phyloP scores from a whole-genome alignment of 140 eudicot species.

The Senecio squalidus region DNA sequence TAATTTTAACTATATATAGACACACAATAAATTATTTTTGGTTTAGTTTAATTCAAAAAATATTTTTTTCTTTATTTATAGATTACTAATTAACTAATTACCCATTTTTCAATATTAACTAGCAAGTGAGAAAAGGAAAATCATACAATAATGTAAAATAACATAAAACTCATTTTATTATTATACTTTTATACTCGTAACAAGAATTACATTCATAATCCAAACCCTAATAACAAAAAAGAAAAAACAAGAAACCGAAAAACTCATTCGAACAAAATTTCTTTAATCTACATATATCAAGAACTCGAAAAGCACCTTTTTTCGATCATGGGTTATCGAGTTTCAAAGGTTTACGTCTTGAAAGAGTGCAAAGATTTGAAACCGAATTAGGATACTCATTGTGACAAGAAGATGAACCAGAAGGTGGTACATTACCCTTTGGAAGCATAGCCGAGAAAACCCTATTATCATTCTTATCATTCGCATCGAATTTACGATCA shows the following conservation, averaged over 20 bases:
- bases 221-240: not conserved
- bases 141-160: not conserved
- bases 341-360: constrained; percentile 3
- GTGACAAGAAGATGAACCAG: constrained; percentile 82
- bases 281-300: not conserved
- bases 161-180: not conserved
- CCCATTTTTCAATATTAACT: no score
- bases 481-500: not conserved
- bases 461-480: constrained; percentile 8
- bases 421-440: constrained; percentile 83
- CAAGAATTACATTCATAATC: constrained; percentile 22
- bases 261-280: not conserved
- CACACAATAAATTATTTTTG: no score
- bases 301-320: no score
- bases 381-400: constrained; percentile 50
- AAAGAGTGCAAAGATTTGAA: constrained; percentile 34
- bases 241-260: not conserved
- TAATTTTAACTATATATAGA: no score
- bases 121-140: not conserved
- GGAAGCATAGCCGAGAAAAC: constrained; percentile 71
- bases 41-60: no score
- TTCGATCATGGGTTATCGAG: constrained; percentile 17
- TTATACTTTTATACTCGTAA: constrained; percentile 7
- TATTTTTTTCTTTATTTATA: no score
- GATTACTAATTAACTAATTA: no score